A percentile compares a stretch with the other conserved stretches of the same genome.
These are phyloP conservation scores for Schrenkiella parvula DNA, from an alignment of 345 rosid genomes.

Conservation along the genomic window DNA sequence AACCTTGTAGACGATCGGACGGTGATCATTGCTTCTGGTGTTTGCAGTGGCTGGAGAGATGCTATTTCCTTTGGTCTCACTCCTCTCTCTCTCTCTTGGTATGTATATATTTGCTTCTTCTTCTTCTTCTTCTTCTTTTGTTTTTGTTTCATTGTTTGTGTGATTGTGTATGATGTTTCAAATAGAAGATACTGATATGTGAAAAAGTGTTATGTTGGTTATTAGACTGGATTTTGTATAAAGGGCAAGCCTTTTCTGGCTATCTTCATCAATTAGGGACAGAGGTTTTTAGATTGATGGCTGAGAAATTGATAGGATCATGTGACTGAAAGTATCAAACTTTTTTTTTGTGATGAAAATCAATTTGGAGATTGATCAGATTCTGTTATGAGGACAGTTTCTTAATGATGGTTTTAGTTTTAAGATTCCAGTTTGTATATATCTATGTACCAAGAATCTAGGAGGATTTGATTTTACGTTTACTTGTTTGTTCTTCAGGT, in stretches of 20 bases:
- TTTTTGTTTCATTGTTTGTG: background rate
- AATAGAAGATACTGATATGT: background rate
- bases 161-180: slow-evolving; percentile 4
- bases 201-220: background rate
- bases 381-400: background rate
- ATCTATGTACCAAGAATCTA: background rate
- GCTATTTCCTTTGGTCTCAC: slow-evolving; percentile 74
- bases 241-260: background rate
- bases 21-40: slow-evolving; percentile 71
- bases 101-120: slow-evolving; percentile 14
- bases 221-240: background rate
- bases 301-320: slow-evolving; percentile 1
- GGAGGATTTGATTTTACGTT: background rate
- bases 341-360: background rate
- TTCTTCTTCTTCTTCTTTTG: background rate
- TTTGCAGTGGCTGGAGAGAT: slow-evolving; percentile 94
- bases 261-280: background rate
- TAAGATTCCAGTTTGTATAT: background rate
- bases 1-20: slow-evolving; percentile 79
- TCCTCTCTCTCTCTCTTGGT: slow-evolving; percentile 80
- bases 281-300: background rate
- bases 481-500: slow-evolving; percentile 45
- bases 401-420: slow-evolving; percentile 4
- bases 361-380: background rate
- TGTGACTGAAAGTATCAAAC: background rate